Percentiles rank a stretch among this genome's conserved stretches.
Evolutionary conservation across 306 rosid genomes (phyloP).

Genomic region (Carpinus fangiana): DNA sequence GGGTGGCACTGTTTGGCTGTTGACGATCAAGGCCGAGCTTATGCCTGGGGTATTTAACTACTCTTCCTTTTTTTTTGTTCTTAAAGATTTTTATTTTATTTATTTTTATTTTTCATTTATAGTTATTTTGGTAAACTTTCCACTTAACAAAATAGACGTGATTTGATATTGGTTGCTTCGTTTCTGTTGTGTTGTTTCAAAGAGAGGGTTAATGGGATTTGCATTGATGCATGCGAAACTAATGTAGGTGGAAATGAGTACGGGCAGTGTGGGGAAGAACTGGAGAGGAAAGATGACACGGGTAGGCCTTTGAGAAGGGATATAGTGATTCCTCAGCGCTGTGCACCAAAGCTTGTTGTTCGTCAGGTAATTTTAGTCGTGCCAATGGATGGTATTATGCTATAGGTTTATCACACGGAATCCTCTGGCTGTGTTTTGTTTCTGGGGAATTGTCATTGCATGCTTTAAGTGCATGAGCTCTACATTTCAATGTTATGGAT

Average conservation of each 20-base stretch:
- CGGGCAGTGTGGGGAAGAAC: constrained; percentile 99
- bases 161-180: constrained; percentile 2
- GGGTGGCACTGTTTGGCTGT: constrained; percentile 99
- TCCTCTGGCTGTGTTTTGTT: constrained; percentile 13
- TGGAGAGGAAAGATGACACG: constrained; percentile 83
- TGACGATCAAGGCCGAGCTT: constrained; percentile 95
- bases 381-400: background rate
- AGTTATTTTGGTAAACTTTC: constrained; percentile 1
- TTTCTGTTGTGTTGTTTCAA: background rate
- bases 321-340: constrained; percentile 86
- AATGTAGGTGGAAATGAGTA: constrained; percentile 93
- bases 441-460: background rate
- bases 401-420: background rate
- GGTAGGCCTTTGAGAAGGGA: constrained; percentile 86
- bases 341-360: constrained; percentile 88
- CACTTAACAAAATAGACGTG: background rate
- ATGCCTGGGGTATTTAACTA: constrained; percentile 79
- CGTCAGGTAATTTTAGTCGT: constrained; percentile 57
- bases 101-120: background rate
- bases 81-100: background rate
- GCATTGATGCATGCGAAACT: constrained; percentile 21
- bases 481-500: background rate
- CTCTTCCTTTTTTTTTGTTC: background rate
- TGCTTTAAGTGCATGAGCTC: background rate
- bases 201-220: background rate